A percentile compares a stretch with the other conserved stretches of the same genome.
Conservation (phyloP, 208 protist genomes). For the Crithidia fasciculata region DNA sequence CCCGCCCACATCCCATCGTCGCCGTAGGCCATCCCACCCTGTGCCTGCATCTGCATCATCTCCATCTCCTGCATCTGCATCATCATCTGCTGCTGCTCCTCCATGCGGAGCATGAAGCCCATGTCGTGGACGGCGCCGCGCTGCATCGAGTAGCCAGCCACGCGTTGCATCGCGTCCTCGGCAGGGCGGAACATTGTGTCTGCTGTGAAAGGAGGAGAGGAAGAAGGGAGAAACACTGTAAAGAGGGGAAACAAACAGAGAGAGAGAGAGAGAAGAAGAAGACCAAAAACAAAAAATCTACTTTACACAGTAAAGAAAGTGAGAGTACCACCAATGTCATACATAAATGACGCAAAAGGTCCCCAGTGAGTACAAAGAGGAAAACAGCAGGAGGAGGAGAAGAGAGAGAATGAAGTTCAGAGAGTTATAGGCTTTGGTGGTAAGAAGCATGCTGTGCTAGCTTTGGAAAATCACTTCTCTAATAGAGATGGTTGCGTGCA, state of each 20-base stretch:
- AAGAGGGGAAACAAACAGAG: not conserved
- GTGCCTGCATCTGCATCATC: slow-evolving; percentile 44
- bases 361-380: not conserved
- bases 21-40: slow-evolving; percentile 13
- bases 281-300: not conserved
- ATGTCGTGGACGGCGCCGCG: slow-evolving; percentile 37
- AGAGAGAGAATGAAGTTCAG: not conserved
- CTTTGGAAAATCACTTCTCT: too few species aligned
- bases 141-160: slow-evolving; percentile 33
- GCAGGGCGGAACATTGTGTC: slow-evolving; percentile 25
- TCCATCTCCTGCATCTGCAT: slow-evolving; percentile 41
- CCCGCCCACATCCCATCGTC: slow-evolving; percentile 4
- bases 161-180: slow-evolving; percentile 31
- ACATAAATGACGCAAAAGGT: not conserved
- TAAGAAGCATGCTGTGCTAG: too few species aligned
- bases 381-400: slow-evolving; percentile 1
- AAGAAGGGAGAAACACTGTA: not conserved
- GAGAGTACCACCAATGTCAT: not conserved
- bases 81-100: slow-evolving; percentile 32
- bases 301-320: not conserved
- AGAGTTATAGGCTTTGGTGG: too few species aligned
- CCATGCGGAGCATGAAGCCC: slow-evolving; percentile 26
- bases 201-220: not conserved
- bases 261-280: not conserved
- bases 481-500: too few species aligned